phyloP scores from a whole-genome alignment of 192 early-diverging fungal species.

The Kickxella alabastrina region DNA sequence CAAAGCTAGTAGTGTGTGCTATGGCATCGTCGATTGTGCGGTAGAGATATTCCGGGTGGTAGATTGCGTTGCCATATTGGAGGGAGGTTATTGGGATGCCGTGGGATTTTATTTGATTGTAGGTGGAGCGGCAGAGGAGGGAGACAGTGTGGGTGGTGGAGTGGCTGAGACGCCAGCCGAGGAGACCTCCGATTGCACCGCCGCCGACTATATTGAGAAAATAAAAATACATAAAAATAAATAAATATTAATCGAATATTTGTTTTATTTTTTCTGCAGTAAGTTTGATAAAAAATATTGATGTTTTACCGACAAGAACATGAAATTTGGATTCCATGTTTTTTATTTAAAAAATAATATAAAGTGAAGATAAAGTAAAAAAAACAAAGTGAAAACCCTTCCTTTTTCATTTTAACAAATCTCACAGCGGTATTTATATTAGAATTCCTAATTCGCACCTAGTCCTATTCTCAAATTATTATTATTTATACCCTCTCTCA shows the following conservation, averaged over 20 bases:
- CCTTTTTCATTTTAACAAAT: too few relatives aligned
- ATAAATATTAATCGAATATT: too few relatives aligned
- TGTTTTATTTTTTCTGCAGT: not conserved
- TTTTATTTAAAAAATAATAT: constrained; percentile 1
- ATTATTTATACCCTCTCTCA: too few relatives aligned
- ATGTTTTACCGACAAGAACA: constrained; percentile 37
- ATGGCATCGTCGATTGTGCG: constrained; percentile 34
- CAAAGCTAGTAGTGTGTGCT: constrained; percentile 16
- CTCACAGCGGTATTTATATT: too few relatives aligned
- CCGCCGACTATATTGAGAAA: constrained; percentile 28
- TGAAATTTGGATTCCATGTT: constrained; percentile 40
- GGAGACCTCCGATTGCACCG: constrained; percentile 43
- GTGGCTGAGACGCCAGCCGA: constrained; percentile 41
- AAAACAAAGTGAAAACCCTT: not conserved
- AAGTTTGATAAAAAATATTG: not conserved
- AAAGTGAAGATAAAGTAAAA: not conserved
- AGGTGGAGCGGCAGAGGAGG: constrained; percentile 45
- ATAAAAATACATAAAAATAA: too few relatives aligned
- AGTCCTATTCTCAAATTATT: too few relatives aligned
- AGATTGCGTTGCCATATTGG: constrained; percentile 27
- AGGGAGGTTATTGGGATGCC: constrained; percentile 34
- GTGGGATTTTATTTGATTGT: constrained; percentile 13
- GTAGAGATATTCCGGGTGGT: constrained; percentile 20
- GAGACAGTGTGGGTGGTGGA: constrained; percentile 28
- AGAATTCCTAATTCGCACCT: too few relatives aligned